phyloP scores from a whole-genome alignment of 305 asterid species.

The Fraxinus ornus region DNA sequence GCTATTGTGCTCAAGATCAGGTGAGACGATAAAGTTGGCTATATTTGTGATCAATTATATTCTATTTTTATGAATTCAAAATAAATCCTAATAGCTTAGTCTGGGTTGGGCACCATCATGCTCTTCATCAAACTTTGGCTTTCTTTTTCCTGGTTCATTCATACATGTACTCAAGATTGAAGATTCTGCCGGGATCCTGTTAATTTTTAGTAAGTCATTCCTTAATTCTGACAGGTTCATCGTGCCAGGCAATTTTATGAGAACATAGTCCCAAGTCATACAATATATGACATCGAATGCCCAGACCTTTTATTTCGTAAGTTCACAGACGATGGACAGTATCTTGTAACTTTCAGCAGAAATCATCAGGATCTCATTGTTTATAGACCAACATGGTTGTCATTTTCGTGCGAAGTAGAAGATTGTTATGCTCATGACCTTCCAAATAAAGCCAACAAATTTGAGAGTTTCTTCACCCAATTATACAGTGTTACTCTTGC shows the following conservation, averaged over 20 bases:
- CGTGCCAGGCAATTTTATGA: slow-evolving; percentile 81
- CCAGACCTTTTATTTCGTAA: slow-evolving; percentile 90
- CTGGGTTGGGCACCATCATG: background rate
- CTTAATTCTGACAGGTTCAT: slow-evolving; percentile 60
- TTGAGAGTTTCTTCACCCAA: slow-evolving; percentile 85
- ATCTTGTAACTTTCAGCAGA: slow-evolving; percentile 86
- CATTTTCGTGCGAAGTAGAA: slow-evolving; percentile 73
- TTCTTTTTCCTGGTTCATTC: background rate
- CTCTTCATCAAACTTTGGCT: slow-evolving; percentile 3
- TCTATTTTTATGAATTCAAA: background rate
- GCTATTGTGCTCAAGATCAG: slow-evolving; percentile 13
- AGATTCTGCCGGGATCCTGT: slow-evolving; percentile 20
- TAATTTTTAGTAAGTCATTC: background rate
- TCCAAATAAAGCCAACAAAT: slow-evolving; percentile 76
- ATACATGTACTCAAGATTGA: background rate
- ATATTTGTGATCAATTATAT: background rate
- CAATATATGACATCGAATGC: slow-evolving; percentile 80
- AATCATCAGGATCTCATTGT: slow-evolving; percentile 86
- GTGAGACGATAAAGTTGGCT: background rate
- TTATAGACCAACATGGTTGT: slow-evolving; percentile 86
- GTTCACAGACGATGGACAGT: slow-evolving; percentile 94
- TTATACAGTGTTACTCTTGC: slow-evolving; percentile 72
- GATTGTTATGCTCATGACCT: slow-evolving; percentile 58
- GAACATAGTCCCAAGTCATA: slow-evolving; percentile 84
- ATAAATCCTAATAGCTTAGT: slow-evolving; percentile 11